These are phyloP conservation scores for Echria macrotheca DNA, from an alignment of 495 filamentous ascomycete species.

Conservation along the genomic window DNA sequence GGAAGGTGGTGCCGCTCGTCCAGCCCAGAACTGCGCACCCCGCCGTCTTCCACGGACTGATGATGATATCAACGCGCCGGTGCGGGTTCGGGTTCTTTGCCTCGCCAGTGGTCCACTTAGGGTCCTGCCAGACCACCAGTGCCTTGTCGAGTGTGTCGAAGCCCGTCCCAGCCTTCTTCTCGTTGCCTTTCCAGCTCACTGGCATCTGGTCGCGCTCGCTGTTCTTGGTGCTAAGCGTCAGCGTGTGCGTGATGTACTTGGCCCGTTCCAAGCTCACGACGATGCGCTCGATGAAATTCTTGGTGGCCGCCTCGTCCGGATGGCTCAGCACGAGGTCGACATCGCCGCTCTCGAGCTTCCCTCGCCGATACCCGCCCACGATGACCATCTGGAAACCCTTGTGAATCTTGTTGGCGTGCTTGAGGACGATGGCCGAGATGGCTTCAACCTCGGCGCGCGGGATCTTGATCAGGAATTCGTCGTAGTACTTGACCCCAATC, in stretches of 20 bases:
- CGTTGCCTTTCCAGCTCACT: slow-evolving; percentile 42
- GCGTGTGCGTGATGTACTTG: slow-evolving; percentile 75
- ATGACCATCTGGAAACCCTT: slow-evolving; percentile 64
- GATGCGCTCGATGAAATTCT: slow-evolving; percentile 59
- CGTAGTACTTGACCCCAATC: slow-evolving; percentile 93
- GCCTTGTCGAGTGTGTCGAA: slow-evolving; percentile 91
- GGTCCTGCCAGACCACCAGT: slow-evolving; percentile 87
- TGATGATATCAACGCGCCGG: slow-evolving; percentile 87
- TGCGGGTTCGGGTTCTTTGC: slow-evolving; percentile 67
- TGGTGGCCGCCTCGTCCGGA: slow-evolving; percentile 60
- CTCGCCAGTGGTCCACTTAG: slow-evolving; percentile 43
- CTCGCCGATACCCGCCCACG: slow-evolving; percentile 80
- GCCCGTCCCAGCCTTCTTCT: slow-evolving; percentile 40
- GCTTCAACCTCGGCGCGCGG: slow-evolving; percentile 66
- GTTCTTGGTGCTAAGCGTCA: slow-evolving; percentile 59
- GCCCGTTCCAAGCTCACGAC: slow-evolving; percentile 62
- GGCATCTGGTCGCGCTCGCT: slow-evolving; percentile 68
- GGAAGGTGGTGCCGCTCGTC: slow-evolving; percentile 84
- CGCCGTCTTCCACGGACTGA: slow-evolving; percentile 79
- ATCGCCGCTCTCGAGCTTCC: slow-evolving; percentile 68
- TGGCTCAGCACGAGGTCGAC: slow-evolving; percentile 85
- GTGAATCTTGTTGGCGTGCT: slow-evolving; percentile 53
- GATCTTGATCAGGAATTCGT: slow-evolving; percentile 71
- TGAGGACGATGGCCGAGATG: slow-evolving; percentile 57
- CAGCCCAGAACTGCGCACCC: slow-evolving; percentile 87